Evolutionary conservation across 345 rosid species (phyloP).

Genomic region (Brassica rapa): DNA sequence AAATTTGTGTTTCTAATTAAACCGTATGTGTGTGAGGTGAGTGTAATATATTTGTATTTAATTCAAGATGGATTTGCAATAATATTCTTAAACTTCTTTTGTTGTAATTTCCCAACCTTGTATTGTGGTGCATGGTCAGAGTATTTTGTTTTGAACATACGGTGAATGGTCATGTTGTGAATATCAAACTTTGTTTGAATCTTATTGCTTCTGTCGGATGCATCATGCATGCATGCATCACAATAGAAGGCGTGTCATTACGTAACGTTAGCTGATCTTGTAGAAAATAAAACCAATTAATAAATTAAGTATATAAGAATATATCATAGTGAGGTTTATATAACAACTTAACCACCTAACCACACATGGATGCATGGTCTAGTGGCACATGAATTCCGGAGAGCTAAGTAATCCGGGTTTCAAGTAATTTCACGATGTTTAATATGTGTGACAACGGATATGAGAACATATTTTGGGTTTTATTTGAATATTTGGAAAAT

Average conservation of each 20-base stretch:
- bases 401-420: too few species aligned
- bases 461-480: too few species aligned
- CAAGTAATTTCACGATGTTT: too few species aligned
- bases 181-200: neutral
- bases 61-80: neutral
- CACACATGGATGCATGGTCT: too few species aligned
- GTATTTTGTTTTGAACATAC: neutral
- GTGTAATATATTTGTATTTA: neutral
- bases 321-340: neutral
- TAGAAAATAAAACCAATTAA: neutral
- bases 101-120: neutral
- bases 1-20: neutral
- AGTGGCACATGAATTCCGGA: too few species aligned
- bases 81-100: neutral
- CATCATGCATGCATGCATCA: constrained; percentile 23
- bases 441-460: too few species aligned
- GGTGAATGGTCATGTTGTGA: neutral
- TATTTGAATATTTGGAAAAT: too few species aligned
- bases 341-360: too few species aligned
- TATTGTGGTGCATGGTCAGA: neutral
- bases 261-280: neutral
- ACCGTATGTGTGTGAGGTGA: neutral
- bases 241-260: constrained; percentile 6
- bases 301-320: neutral
- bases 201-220: neutral